These are phyloP conservation scores for Citrus cavaleriei DNA, from an alignment of 345 rosid genomes.

Conservation along the genomic window DNA sequence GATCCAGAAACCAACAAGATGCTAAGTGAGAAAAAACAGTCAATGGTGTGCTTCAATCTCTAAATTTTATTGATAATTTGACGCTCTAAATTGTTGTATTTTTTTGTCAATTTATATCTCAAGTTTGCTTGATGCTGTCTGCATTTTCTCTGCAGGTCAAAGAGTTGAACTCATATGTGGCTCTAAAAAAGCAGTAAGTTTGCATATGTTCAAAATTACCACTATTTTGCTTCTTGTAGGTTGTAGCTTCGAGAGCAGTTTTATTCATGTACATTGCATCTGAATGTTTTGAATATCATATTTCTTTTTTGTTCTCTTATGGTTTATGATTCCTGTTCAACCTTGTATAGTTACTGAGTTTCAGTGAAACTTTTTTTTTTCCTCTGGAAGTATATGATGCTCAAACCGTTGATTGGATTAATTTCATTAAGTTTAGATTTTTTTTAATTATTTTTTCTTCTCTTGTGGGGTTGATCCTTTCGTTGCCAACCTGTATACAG, in stretches of 20 bases:
- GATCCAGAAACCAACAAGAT: conserved; percentile 58
- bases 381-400: not conserved
- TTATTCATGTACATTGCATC: not conserved
- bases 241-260: not conserved
- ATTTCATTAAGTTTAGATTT: not conserved
- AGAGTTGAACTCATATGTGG: conserved; percentile 77
- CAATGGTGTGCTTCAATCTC: conserved; percentile 48
- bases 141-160: conserved; percentile 52
- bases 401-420: not conserved
- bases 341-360: not conserved
- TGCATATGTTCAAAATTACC: not conserved
- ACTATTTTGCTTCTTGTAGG: not conserved
- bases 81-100: not conserved
- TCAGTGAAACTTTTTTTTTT: not conserved
- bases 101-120: not conserved
- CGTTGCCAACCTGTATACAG: not conserved
- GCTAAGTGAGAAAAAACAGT: conserved; percentile 81
- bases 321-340: not conserved
- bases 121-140: conserved; percentile 17
- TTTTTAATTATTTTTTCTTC: not conserved
- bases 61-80: not conserved
- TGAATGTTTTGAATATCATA: not conserved
- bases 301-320: not conserved
- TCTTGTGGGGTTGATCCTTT: not conserved
- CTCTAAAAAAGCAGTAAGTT: conserved; percentile 74